Evolutionary conservation across 331 rosid genomes (phyloP).

Genomic region (Erythrophleum ivorense): DNA sequence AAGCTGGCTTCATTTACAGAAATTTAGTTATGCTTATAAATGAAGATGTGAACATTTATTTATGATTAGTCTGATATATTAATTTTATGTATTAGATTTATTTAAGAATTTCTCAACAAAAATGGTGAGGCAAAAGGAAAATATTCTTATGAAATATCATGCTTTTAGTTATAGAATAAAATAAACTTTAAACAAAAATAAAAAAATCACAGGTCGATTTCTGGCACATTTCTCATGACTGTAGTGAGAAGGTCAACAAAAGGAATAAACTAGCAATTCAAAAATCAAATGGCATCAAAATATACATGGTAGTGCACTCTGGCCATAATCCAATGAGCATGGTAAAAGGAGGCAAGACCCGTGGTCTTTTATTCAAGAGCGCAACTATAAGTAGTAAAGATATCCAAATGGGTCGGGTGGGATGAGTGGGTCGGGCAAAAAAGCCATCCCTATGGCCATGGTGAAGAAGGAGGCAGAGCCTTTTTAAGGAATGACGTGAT

Average conservation of each 20-base stretch:
- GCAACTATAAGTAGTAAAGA: neutral
- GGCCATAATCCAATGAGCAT: neutral
- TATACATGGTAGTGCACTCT: too few species aligned
- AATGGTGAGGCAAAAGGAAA: neutral
- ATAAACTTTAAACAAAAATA: neutral
- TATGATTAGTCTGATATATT: neutral
- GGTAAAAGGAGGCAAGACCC: too few species aligned
- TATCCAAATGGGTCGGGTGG: neutral
- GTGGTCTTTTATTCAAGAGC: neutral
- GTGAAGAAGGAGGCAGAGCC: neutral
- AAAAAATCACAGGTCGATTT: neutral
- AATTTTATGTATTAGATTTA: neutral
- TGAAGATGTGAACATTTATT: neutral
- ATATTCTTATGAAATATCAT: neutral
- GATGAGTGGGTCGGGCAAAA: neutral
- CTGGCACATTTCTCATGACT: neutral
- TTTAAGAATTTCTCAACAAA: neutral
- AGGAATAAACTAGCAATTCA: neutral
- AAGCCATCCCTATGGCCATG: neutral
- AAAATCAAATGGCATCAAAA: neutral
- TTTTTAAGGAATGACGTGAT: neutral
- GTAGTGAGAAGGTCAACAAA: neutral
- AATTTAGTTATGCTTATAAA: neutral
- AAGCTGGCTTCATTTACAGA: neutral
- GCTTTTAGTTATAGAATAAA: neutral